phyloP scores from a whole-genome alignment of 257 asterid species.

The Echites panduratus region DNA sequence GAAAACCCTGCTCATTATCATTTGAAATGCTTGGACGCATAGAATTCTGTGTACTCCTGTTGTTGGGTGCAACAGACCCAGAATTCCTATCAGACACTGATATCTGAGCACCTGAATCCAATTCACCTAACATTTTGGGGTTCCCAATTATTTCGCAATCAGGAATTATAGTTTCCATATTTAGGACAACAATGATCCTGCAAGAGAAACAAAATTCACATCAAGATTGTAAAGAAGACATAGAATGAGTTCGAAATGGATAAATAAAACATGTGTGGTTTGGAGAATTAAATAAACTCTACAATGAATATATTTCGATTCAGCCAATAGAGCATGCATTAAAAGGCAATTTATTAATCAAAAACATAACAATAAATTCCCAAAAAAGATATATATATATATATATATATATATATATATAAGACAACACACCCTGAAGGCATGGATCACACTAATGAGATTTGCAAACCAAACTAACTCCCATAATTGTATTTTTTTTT shows the following conservation, averaged over 20 bases:
- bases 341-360: too few species aligned
- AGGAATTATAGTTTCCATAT: conserved; percentile 82
- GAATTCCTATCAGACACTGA: conserved; percentile 31
- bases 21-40: conserved; percentile 29
- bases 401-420: too few species aligned
- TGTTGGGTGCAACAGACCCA: conserved; percentile 27
- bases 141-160: conserved; percentile 72
- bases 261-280: neutral
- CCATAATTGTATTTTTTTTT: neutral
- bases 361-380: too few species aligned
- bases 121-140: conserved; percentile 39
- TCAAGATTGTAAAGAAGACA: neutral
- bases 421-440: neutral
- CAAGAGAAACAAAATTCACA: conserved; percentile 23
- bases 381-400: too few species aligned
- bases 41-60: conserved; percentile 35
- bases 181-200: conserved; percentile 82
- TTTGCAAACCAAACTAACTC: neutral
- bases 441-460: neutral
- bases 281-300: neutral
- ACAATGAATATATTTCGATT: neutral
- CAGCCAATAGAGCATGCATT: neutral
- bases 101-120: conserved; percentile 43
- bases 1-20: conserved; percentile 44
- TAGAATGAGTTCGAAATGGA: neutral